Conservation (phyloP, 1,139 yeast genomes). For the Candida sojae region DNA sequence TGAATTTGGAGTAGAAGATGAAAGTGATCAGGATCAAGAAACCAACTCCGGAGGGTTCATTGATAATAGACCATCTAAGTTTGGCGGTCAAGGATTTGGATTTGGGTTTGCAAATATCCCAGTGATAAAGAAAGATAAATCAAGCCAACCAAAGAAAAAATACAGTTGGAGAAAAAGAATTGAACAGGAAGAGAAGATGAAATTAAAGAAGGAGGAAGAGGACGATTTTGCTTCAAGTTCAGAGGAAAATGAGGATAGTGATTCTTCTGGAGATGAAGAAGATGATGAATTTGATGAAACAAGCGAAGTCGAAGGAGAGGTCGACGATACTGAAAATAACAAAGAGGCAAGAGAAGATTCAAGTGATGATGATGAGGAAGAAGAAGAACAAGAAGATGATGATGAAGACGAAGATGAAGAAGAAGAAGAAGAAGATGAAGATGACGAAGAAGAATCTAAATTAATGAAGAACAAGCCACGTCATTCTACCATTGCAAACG, state of each 20-base stretch:
- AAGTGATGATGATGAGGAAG: slow-evolving; percentile 39
- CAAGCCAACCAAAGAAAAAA: slow-evolving; percentile 23
- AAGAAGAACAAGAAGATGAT: slow-evolving; percentile 18
- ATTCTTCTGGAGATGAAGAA: slow-evolving; percentile 14
- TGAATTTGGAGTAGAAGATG: slow-evolving; percentile 11
- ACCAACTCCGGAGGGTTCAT: slow-evolving; percentile 57
- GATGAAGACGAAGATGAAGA: slow-evolving; percentile 20
- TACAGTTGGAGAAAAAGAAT: slow-evolving; percentile 46
- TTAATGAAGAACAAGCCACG: slow-evolving; percentile 41
- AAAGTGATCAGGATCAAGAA: slow-evolving; percentile 18
- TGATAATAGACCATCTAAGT: slow-evolving; percentile 68
- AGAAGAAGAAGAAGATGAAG: slow-evolving; percentile 21
- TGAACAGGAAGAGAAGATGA: slow-evolving; percentile 39
- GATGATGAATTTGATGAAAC: slow-evolving; percentile 40
- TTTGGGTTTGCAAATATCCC: slow-evolving; percentile 68
- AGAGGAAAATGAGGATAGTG: slow-evolving; percentile 20
- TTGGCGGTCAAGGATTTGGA: slow-evolving; percentile 62
- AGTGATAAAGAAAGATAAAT: slow-evolving; percentile 26
- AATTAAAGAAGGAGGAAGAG: slow-evolving; percentile 36
- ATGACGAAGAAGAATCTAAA: slow-evolving; percentile 30
- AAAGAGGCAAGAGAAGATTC: slow-evolving; percentile 15
- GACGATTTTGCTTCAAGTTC: slow-evolving; percentile 36
- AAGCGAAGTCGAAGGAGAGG: slow-evolving; percentile 16
- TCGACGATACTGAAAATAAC: slow-evolving; percentile 15
- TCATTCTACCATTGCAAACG: slow-evolving; percentile 43